phyloP scores from a whole-genome alignment of 768 basidiomycete genomes.

The Amanita phalloides region DNA sequence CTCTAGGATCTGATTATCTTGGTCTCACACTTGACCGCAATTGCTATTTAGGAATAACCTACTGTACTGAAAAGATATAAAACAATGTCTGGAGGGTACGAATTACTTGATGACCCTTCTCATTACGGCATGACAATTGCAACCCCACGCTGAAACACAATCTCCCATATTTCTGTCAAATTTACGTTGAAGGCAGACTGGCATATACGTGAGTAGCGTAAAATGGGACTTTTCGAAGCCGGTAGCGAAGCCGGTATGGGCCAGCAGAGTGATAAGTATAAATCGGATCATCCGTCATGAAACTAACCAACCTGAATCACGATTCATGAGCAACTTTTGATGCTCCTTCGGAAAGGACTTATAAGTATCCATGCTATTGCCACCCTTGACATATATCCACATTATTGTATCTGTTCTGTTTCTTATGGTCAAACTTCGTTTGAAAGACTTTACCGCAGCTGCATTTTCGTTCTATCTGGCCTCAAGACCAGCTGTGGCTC shows the following conservation, averaged over 20 bases:
- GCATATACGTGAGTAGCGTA: too few relatives aligned
- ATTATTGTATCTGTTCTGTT: neutral
- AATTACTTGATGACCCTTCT: too few relatives aligned
- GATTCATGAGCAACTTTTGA: neutral
- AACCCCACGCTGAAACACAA: too few relatives aligned
- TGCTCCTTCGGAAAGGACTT: neutral
- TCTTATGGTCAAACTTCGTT: constrained; percentile 14
- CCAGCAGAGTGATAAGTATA: too few relatives aligned
- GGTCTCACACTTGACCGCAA: neutral
- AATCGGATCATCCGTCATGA: too few relatives aligned
- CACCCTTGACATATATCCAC: neutral
- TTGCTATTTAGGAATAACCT: neutral
- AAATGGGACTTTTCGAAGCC: too few relatives aligned
- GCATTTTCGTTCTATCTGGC: constrained; percentile 14
- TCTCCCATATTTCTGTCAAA: too few relatives aligned
- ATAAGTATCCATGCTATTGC: neutral
- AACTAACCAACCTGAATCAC: neutral
- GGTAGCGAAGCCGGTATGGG: too few relatives aligned
- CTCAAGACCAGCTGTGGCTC: constrained; percentile 14
- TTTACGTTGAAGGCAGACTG: too few relatives aligned
- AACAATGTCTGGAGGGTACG: too few relatives aligned
- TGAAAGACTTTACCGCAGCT: constrained; percentile 13
- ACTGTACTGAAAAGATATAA: neutral
- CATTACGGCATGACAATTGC: too few relatives aligned
- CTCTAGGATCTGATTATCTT: neutral